Evolutionary conservation across 192 early-diverging fungal genomes (phyloP).

Genomic region (Coemansia sp.): DNA sequence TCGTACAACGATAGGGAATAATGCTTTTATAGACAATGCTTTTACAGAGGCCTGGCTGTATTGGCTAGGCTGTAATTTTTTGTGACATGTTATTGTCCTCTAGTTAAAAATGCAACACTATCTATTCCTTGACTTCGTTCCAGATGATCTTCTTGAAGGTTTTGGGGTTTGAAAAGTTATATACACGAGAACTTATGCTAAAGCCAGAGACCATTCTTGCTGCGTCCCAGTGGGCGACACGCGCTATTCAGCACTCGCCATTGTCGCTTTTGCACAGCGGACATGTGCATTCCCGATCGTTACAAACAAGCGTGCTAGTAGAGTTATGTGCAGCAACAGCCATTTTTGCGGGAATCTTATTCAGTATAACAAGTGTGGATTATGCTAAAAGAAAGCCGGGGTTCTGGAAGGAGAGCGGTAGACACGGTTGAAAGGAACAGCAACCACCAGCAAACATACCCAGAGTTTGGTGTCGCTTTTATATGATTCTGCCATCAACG

Average conservation of each 20-base stretch:
- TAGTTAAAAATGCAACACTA: too few relatives aligned
- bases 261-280: constrained; percentile 26
- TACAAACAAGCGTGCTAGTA: background rate
- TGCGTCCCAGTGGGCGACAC: background rate
- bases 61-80: too few relatives aligned
- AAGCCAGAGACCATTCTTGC: background rate
- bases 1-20: too few relatives aligned
- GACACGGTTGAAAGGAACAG: background rate
- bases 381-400: too few relatives aligned
- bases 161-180: background rate
- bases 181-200: background rate
- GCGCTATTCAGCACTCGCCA: constrained; percentile 10
- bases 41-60: too few relatives aligned
- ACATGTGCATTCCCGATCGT: constrained; percentile 38
- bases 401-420: background rate
- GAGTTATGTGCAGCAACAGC: background rate
- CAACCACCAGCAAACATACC: background rate
- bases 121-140: too few relatives aligned
- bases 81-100: too few relatives aligned
- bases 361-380: background rate
- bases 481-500: background rate
- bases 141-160: too few relatives aligned
- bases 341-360: background rate
- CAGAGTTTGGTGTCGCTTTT: background rate
- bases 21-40: too few relatives aligned